These are phyloP conservation scores for Metschnikowia koreensis DNA, from an alignment of 805 yeast species.

Conservation along the genomic window DNA sequence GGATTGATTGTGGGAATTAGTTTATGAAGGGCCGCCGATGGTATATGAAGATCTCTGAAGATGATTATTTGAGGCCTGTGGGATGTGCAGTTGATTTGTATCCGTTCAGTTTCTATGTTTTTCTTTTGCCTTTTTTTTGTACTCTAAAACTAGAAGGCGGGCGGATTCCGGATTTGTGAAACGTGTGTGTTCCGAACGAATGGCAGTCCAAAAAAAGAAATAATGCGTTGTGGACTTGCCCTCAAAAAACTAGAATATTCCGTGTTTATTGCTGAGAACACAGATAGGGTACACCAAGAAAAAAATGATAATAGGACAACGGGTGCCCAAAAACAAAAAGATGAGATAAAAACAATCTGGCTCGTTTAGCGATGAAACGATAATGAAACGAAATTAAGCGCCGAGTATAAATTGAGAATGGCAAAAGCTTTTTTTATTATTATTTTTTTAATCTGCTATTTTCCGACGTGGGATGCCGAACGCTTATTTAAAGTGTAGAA, in stretches of 20 bases:
- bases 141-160: not conserved
- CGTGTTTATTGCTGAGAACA: not conserved
- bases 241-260: not conserved
- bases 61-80: not conserved
- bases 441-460: not conserved
- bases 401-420: not conserved
- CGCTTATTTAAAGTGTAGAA: not conserved
- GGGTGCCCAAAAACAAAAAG: constrained; percentile 1
- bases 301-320: constrained; percentile 3
- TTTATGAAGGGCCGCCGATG: not conserved
- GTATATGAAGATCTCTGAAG: not conserved
- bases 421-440: too few species aligned
- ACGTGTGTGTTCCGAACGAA: not conserved
- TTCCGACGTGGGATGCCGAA: not conserved
- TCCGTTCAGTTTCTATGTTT: not conserved
- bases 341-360: not conserved
- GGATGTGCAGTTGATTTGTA: not conserved
- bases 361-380: constrained; percentile 1
- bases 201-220: not conserved
- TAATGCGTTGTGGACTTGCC: not conserved
- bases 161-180: not conserved
- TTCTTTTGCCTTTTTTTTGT: not conserved
- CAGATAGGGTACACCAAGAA: not conserved
- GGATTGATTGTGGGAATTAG: not conserved
- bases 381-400: not conserved